Evolutionary conservation across 1,139 yeast species (phyloP).

Genomic region (Candida labiduridarum): DNA sequence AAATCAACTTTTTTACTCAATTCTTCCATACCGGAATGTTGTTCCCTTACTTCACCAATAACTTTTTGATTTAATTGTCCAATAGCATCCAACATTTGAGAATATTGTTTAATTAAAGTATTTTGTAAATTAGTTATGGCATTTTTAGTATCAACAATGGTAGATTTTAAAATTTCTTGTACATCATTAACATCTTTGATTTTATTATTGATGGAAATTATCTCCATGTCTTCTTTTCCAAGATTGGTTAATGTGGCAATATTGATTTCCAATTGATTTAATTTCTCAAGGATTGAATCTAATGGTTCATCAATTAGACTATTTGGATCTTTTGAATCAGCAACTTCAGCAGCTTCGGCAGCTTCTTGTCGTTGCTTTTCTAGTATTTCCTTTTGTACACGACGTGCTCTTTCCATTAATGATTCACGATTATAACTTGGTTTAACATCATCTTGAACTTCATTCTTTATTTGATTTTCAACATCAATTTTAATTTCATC

Average conservation of each 20-base stretch:
- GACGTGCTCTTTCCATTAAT: conserved; percentile 40
- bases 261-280: conserved; percentile 8
- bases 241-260: not conserved
- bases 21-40: conserved; percentile 39
- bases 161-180: conserved; percentile 2
- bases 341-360: conserved; percentile 4
- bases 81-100: conserved; percentile 37
- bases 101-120: conserved; percentile 34
- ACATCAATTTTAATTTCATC: conserved; percentile 37
- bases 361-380: conserved; percentile 12
- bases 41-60: conserved; percentile 49
- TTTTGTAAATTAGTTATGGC: conserved; percentile 25
- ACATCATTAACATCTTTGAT: conserved; percentile 4
- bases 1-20: conserved; percentile 43
- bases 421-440: conserved; percentile 32
- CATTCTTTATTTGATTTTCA: conserved; percentile 19
- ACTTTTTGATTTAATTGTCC: conserved; percentile 39
- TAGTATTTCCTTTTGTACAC: conserved; percentile 25
- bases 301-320: conserved; percentile 2
- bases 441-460: conserved; percentile 9
- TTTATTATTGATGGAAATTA: not conserved
- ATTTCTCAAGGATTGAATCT: conserved; percentile 5
- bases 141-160: conserved; percentile 1
- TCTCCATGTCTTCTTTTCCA: conserved; percentile 3
- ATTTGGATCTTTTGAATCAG: no score